phyloP scores from a whole-genome alignment of 257 asterid genomes.

The Nicotiana obtusifolia region DNA sequence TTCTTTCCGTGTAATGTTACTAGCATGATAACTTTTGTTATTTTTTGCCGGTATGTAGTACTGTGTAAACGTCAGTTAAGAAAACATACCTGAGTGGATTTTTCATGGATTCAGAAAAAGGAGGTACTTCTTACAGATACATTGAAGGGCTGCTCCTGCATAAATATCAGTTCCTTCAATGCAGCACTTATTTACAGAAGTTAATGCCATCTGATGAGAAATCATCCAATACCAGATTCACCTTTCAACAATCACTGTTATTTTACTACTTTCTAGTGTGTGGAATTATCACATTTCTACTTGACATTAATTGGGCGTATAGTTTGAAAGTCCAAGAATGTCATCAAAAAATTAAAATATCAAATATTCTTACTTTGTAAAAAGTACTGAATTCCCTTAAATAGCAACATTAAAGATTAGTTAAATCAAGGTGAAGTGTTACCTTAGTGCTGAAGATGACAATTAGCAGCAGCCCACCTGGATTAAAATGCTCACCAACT shows the following conservation, averaged over 20 bases:
- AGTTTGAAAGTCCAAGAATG: background rate
- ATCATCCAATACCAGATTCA: background rate
- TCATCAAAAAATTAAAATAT: too few relatives aligned
- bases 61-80: background rate
- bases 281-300: too few relatives aligned
- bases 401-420: too few relatives aligned
- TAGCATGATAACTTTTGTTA: background rate
- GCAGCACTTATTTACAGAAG: background rate
- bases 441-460: too few relatives aligned
- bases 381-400: background rate
- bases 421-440: too few relatives aligned
- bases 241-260: too few relatives aligned
- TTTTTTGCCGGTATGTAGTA: background rate
- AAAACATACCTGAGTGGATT: background rate
- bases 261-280: too few relatives aligned
- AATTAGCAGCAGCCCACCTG: too few relatives aligned
- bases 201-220: background rate
- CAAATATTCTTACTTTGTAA: background rate
- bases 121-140: background rate
- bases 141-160: background rate
- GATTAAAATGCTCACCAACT: too few relatives aligned
- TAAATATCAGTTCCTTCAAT: background rate
- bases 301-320: background rate
- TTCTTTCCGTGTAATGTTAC: too few relatives aligned
- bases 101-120: background rate